phyloP scores from a whole-genome alignment of 1,284 basidiomycete genomes.

The Albatrellus sp. region DNA sequence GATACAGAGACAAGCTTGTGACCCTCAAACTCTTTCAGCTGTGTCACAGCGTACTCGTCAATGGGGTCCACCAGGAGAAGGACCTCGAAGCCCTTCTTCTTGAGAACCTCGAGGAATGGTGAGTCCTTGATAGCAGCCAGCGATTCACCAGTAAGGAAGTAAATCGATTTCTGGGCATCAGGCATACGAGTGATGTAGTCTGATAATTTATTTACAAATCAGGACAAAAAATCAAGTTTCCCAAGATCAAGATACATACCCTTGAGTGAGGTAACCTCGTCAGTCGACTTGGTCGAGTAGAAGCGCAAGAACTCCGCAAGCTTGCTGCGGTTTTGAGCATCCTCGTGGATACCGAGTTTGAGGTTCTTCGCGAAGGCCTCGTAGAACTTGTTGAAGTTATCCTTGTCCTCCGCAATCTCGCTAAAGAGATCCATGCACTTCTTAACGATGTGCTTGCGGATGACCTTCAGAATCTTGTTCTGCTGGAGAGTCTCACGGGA shows the following conservation, averaged over 20 bases:
- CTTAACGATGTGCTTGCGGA: conserved; percentile 98
- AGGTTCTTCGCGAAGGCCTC: conserved; percentile 95
- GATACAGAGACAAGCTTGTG: conserved; percentile 98
- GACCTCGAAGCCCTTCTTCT: conserved; percentile 99
- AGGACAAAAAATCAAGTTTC: conserved; percentile 3
- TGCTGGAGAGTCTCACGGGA: conserved; percentile 99
- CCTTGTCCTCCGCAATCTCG: conserved; percentile 99
- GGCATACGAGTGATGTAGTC: conserved; percentile 99
- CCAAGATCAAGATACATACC: conserved; percentile 29
- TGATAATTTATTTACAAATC: conserved; percentile 17
- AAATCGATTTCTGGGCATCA: conserved; percentile 97
- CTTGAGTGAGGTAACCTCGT: conserved; percentile 93
- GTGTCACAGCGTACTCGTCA: conserved; percentile 94
- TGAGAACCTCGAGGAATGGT: conserved; percentile 98
- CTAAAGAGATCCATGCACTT: conserved; percentile 92
- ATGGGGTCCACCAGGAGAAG: conserved; percentile 97
- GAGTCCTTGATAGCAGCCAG: conserved; percentile 87
- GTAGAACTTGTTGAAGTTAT: conserved; percentile 98
- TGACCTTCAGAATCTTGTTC: conserved; percentile 99
- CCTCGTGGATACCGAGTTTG: conserved; percentile 99
- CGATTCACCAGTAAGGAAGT: conserved; percentile 99
- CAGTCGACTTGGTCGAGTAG: conserved; percentile 91
- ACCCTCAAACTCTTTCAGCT: conserved; percentile 98
- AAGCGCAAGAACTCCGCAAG: conserved; percentile 99
- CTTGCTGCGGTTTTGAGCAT: conserved; percentile 97